Conservation (phyloP, 75 land plant species). For the Larix kaempferi region DNA sequence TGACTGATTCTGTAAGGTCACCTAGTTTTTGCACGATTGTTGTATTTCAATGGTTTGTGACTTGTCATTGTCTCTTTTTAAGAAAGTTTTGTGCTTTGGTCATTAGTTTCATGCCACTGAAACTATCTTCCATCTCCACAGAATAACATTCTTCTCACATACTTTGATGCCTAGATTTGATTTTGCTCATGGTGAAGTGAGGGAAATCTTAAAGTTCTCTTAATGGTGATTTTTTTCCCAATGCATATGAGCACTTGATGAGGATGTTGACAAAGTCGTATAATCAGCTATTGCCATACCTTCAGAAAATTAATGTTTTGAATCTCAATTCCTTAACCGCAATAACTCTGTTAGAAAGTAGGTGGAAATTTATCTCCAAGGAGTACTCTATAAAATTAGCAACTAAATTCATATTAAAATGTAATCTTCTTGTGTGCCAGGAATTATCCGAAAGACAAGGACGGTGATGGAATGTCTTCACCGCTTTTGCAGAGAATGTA, state of each 20-base stretch:
- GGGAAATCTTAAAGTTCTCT: constrained; percentile 2
- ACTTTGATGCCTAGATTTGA: background rate
- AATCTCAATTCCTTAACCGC: background rate
- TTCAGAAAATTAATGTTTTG: background rate
- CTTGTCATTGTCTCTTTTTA: background rate
- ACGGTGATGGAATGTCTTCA: constrained; percentile 98
- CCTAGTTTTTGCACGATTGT: background rate
- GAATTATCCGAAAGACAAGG: constrained; percentile 91
- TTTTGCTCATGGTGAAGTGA: background rate
- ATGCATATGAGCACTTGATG: no score
- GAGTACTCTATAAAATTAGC: no score
- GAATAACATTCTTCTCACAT: background rate
- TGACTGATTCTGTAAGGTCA: background rate
- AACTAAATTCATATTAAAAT: no score
- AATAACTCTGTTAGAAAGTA: background rate
- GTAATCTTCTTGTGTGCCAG: constrained; percentile 20
- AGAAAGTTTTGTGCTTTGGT: constrained; percentile 3
- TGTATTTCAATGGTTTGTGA: background rate
- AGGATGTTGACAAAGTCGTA: background rate
- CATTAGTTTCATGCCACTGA: constrained; percentile 6
- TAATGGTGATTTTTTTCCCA: background rate
- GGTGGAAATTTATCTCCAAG: no score
- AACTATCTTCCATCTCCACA: background rate
- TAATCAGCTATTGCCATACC: background rate
- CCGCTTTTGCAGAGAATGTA: constrained; percentile 95